Conservation (phyloP, 1,284 basidiomycete species). For the Hymenochaete sp. region DNA sequence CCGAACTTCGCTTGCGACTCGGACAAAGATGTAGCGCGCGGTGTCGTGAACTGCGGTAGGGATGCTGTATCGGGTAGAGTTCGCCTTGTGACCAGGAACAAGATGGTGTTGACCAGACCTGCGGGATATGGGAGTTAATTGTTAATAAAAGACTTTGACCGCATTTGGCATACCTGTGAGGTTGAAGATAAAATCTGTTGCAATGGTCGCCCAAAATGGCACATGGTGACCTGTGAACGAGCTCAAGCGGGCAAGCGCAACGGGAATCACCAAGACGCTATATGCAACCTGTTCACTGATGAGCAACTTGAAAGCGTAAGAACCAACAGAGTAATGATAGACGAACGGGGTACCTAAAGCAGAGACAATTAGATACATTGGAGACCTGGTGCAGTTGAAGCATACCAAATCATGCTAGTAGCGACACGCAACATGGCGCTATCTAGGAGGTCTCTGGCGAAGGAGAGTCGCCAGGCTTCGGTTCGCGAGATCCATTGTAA, state of each 20-base stretch:
- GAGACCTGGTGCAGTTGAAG: too few species aligned
- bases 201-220: conserved; percentile 27
- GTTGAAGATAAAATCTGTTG: conserved; percentile 29
- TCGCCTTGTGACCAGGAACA: conserved; percentile 18
- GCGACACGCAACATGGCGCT: conserved; percentile 17
- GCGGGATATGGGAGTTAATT: neutral
- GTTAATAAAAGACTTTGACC: neutral
- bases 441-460: conserved; percentile 25
- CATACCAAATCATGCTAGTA: conserved; percentile 17
- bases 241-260: conserved; percentile 28
- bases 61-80: conserved; percentile 15
- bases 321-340: neutral
- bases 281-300: conserved; percentile 26
- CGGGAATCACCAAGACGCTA: conserved; percentile 28
- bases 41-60: conserved; percentile 17
- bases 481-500: conserved; percentile 22
- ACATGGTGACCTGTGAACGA: conserved; percentile 26
- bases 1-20: conserved; percentile 10
- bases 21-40: conserved; percentile 9
- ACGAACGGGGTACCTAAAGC: conserved; percentile 16
- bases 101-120: conserved; percentile 20
- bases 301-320: neutral
- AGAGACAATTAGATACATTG: too few species aligned
- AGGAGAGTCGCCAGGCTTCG: conserved; percentile 24
- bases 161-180: conserved; percentile 25